phyloP scores from a whole-genome alignment of 352 stramenopile genomes.

The Globisporangium solare region DNA sequence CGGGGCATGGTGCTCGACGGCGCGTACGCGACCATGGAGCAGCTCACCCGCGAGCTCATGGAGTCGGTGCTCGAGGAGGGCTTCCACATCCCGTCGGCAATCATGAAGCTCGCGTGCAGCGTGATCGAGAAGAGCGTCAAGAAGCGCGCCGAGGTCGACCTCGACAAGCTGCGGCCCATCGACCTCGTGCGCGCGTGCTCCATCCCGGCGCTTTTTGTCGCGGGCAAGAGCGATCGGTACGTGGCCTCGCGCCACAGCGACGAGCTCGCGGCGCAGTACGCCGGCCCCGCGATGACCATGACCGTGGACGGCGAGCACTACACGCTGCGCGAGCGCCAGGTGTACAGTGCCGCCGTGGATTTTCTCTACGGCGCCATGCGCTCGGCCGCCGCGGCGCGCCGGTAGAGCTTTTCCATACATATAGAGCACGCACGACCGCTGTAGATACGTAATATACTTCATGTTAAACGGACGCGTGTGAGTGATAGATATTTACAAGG shows the following conservation, averaged over 20 bases:
- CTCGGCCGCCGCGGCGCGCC: conserved; percentile 18
- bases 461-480: neutral
- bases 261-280: conserved; percentile 56
- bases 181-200: conserved; percentile 68
- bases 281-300: conserved; percentile 41
- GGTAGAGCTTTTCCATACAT: conserved; percentile 7
- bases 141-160: conserved; percentile 69
- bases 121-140: conserved; percentile 75
- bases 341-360: conserved; percentile 55
- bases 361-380: conserved; percentile 51
- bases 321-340: conserved; percentile 27
- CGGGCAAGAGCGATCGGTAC: conserved; percentile 61
- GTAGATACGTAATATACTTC: conserved; percentile 2
- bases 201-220: conserved; percentile 68
- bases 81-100: conserved; percentile 59
- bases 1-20: conserved; percentile 69
- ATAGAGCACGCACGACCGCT: neutral
- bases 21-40: conserved; percentile 65
- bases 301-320: conserved; percentile 71
- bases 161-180: conserved; percentile 60
- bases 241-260: conserved; percentile 63
- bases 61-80: conserved; percentile 61
- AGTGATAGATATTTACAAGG: conserved; percentile 1
- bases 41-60: conserved; percentile 63
- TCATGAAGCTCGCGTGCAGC: conserved; percentile 61